Percentiles rank a stretch among this genome's conserved stretches.
Evolutionary conservation across 805 yeast genomes (phyloP).

Genomic region (Saccharomyces kudriavzevii): DNA sequence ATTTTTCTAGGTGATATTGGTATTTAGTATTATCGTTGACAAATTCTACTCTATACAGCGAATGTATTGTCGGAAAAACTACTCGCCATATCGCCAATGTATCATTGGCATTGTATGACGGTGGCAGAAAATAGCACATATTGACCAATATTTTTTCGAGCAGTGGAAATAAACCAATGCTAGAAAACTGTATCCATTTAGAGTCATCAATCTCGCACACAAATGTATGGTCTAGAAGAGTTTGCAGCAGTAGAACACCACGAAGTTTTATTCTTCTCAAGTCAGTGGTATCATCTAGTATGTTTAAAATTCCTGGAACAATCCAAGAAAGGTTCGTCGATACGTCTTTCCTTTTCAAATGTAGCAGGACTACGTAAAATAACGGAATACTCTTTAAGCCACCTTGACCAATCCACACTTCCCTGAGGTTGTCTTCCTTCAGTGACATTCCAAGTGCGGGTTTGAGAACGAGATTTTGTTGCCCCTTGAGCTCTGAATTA

Average conservation of each 20-base stretch:
- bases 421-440: slow-evolving; percentile 15
- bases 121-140: slow-evolving; percentile 26
- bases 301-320: slow-evolving; percentile 27
- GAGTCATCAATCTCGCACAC: slow-evolving; percentile 2
- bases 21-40: slow-evolving; percentile 1
- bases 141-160: slow-evolving; percentile 21
- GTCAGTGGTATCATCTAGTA: slow-evolving; percentile 26
- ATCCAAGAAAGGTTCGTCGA: slow-evolving; percentile 29
- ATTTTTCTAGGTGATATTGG: slow-evolving; percentile 8
- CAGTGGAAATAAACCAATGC: slow-evolving; percentile 21
- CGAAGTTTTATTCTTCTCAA: slow-evolving; percentile 16
- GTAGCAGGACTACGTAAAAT: slow-evolving; percentile 15
- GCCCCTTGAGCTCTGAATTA: neutral
- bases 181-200: slow-evolving; percentile 18
- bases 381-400: slow-evolving; percentile 22
- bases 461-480: slow-evolving; percentile 33
- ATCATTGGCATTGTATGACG: slow-evolving; percentile 14
- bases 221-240: slow-evolving; percentile 14
- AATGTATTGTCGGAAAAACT: slow-evolving; percentile 18
- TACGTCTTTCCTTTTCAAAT: slow-evolving; percentile 13
- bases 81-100: slow-evolving; percentile 12
- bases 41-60: slow-evolving; percentile 15
- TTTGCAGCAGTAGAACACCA: slow-evolving; percentile 19
- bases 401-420: slow-evolving; percentile 18
- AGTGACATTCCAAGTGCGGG: slow-evolving; percentile 17